Percentiles rank a stretch among this genome's conserved stretches.
phyloP scores from a whole-genome alignment of 805 yeast species.

The Starmerella khaoyaiensis region DNA sequence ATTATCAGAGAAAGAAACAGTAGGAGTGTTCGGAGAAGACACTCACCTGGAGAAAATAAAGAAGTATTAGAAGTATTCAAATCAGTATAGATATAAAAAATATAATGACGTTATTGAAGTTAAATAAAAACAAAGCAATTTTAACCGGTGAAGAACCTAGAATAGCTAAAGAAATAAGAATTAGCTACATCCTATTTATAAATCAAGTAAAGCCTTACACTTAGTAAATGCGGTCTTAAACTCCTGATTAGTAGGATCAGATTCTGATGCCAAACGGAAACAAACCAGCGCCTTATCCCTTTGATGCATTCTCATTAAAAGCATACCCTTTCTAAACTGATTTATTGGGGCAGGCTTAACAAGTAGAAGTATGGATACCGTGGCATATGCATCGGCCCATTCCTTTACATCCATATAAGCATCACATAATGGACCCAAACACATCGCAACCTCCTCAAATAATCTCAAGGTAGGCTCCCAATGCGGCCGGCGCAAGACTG shows the following conservation, averaged over 20 bases:
- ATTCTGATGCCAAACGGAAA: conserved; percentile 20
- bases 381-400: conserved; percentile 31
- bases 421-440: conserved; percentile 30
- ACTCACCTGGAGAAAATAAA: too few species aligned
- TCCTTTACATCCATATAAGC: conserved; percentile 27
- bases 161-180: too few species aligned
- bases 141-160: too few species aligned
- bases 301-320: conserved; percentile 21
- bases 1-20: too few species aligned
- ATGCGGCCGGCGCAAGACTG: conserved; percentile 30
- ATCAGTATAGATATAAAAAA: too few species aligned
- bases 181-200: conserved; percentile 1
- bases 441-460: conserved; percentile 27
- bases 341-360: conserved; percentile 28
- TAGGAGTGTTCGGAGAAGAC: too few species aligned
- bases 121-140: too few species aligned
- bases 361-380: conserved; percentile 27
- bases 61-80: too few species aligned
- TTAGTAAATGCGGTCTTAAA: conserved; percentile 17
- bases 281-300: conserved; percentile 23
- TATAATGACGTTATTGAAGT: too few species aligned
- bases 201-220: conserved; percentile 1
- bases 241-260: conserved; percentile 19
- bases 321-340: conserved; percentile 28
- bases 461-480: conserved; percentile 30